Evolutionary conservation across 2,329 filamentous ascomycete species (phyloP).

Genomic region (Dichotomopilus funicola): DNA sequence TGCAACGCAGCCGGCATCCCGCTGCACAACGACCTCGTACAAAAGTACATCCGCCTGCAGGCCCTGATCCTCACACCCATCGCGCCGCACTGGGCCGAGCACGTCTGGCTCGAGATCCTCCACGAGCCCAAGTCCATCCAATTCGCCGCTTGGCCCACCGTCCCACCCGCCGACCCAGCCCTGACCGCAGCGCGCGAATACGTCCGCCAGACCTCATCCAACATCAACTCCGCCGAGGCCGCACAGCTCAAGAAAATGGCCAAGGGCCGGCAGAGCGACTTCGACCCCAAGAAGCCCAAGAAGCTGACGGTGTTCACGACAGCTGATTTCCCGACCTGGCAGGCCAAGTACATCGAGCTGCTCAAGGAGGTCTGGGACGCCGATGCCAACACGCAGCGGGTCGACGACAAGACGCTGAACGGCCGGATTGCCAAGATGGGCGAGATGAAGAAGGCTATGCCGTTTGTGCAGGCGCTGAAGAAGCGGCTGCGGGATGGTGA

Average conservation of each 20-base stretch:
- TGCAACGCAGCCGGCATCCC: constrained; percentile 69
- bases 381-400: constrained; percentile 48
- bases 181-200: constrained; percentile 79
- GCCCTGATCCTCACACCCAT: constrained; percentile 65
- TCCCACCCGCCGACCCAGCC: constrained; percentile 56
- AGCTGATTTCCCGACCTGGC: constrained; percentile 78
- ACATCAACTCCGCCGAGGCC: constrained; percentile 80
- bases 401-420: constrained; percentile 74
- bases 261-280: constrained; percentile 80
- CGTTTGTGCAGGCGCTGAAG: constrained; percentile 86
- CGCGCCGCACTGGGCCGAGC: constrained; percentile 89
- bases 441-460: constrained; percentile 97
- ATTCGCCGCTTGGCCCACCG: constrained; percentile 66
- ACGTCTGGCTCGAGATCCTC: constrained; percentile 89
- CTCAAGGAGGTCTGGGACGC: constrained; percentile 65
- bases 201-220: constrained; percentile 55
- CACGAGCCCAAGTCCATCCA: constrained; percentile 72
- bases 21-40: constrained; percentile 77
- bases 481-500: constrained; percentile 69
- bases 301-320: constrained; percentile 82
- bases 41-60: constrained; percentile 70
- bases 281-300: constrained; percentile 89
- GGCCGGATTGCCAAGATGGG: constrained; percentile 73
- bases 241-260: constrained; percentile 79
- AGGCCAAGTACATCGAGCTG: constrained; percentile 80